Evolutionary conservation across 257 asterid genomes (phyloP).

Genomic region (Fraxinus excelsior): DNA sequence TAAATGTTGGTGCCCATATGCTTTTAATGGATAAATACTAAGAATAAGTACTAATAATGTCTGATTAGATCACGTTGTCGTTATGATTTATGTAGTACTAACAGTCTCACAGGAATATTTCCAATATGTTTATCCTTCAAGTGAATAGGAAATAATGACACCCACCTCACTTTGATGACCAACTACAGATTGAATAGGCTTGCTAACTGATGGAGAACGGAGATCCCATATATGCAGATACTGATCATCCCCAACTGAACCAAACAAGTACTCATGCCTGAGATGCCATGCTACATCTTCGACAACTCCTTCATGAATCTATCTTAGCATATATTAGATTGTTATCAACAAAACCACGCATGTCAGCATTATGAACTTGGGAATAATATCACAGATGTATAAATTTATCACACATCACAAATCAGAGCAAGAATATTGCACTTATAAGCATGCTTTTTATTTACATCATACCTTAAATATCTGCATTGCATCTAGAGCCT

Average conservation of each 20-base stretch:
- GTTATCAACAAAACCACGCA: slow-evolving; percentile 10
- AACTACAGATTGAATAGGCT: neutral
- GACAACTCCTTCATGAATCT: neutral
- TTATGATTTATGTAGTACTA: neutral
- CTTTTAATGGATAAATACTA: neutral
- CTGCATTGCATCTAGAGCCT: slow-evolving; percentile 83
- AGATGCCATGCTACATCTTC: neutral
- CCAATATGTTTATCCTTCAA: slow-evolving; percentile 7
- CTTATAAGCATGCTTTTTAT: neutral
- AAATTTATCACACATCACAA: neutral
- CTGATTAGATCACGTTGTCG: neutral
- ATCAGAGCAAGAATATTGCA: neutral
- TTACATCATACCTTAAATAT: slow-evolving; percentile 66
- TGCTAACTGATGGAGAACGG: neutral
- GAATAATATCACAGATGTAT: neutral
- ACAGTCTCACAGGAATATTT: neutral
- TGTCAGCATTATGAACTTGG: neutral
- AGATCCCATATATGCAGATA: neutral
- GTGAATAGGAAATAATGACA: slow-evolving; percentile 26
- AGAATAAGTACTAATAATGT: neutral
- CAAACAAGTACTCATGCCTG: neutral
- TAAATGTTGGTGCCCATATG: neutral
- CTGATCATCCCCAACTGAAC: neutral
- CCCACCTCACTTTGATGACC: slow-evolving; percentile 62
- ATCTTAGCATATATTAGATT: slow-evolving; percentile 21